Evolutionary conservation across 2,329 filamentous ascomycete species (phyloP).

Genomic region (Xylaria sp.): DNA sequence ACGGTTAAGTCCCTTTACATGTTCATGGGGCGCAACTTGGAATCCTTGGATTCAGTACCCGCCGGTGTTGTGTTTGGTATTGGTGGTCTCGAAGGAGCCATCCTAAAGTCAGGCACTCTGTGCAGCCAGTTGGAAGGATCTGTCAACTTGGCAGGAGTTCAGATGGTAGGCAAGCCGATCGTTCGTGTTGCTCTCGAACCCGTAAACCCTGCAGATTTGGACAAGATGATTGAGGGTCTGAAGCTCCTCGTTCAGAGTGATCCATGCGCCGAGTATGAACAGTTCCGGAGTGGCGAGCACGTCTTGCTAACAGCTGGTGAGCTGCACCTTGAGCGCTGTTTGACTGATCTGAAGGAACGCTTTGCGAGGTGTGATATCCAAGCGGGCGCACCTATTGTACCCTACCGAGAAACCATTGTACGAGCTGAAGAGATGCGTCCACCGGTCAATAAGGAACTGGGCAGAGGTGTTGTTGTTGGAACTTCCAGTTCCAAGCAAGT

Average conservation of each 20-base stretch:
- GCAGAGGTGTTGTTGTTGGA: constrained; percentile 71
- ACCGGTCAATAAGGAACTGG: constrained; percentile 77
- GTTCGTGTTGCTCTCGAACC: constrained; percentile 95
- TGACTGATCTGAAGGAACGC: constrained; percentile 87
- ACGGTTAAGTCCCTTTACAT: constrained; percentile 86
- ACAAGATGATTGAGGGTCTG: constrained; percentile 90
- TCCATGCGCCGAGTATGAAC: constrained; percentile 92
- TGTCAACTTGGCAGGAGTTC: constrained; percentile 83
- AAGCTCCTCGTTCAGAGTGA: constrained; percentile 88
- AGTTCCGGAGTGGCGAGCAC: constrained; percentile 88
- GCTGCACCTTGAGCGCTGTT: constrained; percentile 84
- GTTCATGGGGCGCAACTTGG: constrained; percentile 87
- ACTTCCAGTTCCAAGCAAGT: constrained; percentile 83
- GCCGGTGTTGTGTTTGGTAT: constrained; percentile 96
- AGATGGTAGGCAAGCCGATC: constrained; percentile 77
- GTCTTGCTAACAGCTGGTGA: constrained; percentile 92
- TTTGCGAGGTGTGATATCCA: constrained; percentile 95
- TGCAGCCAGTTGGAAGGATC: constrained; percentile 82
- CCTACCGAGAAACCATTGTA: constrained; percentile 89
- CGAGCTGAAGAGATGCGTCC: constrained; percentile 86
- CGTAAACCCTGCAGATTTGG: constrained; percentile 78
- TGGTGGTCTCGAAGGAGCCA: constrained; percentile 81
- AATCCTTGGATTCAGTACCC: constrained; percentile 76
- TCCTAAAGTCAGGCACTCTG: constrained; percentile 93
- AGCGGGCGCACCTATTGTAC: constrained; percentile 88